phyloP scores from a whole-genome alignment of 2,329 filamentous ascomycete genomes.

The Colletotrichum ledebouriae region DNA sequence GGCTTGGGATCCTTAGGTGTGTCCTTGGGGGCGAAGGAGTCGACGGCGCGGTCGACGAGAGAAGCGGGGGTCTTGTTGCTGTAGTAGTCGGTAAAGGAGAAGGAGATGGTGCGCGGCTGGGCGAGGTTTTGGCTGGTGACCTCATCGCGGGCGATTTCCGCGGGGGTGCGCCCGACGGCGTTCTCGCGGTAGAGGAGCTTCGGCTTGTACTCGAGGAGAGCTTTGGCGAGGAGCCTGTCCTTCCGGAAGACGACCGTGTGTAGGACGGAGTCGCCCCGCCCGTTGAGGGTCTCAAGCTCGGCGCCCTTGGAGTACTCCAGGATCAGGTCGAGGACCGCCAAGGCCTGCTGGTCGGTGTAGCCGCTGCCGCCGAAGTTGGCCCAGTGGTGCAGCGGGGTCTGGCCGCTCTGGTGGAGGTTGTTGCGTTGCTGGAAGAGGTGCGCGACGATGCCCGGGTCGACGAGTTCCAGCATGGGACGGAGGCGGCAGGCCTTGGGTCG shows the following conservation, averaged over 20 bases:
- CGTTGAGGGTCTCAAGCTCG: constrained; percentile 71
- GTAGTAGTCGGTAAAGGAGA: constrained; percentile 23
- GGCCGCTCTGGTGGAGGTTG: constrained; percentile 62
- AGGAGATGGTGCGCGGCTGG: constrained; percentile 40
- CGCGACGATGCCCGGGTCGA: constrained; percentile 69
- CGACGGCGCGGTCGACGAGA: constrained; percentile 19
- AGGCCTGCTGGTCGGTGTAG: constrained; percentile 47
- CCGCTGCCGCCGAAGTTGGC: constrained; percentile 49
- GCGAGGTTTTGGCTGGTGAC: constrained; percentile 58
- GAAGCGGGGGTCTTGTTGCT: constrained; percentile 19
- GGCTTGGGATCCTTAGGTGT: background rate
- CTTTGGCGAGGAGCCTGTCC: constrained; percentile 53
- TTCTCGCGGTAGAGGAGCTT: constrained; percentile 79
- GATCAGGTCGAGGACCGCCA: constrained; percentile 62
- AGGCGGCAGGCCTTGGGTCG: constrained; percentile 54
- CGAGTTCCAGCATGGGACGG: constrained; percentile 65
- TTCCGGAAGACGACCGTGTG: constrained; percentile 66
- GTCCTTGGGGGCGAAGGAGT: constrained; percentile 37
- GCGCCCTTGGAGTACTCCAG: constrained; percentile 68
- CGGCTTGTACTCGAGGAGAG: constrained; percentile 68
- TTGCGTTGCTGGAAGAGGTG: constrained; percentile 72
- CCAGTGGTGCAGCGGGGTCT: constrained; percentile 75
- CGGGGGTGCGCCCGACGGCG: constrained; percentile 79
- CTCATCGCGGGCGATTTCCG: constrained; percentile 73
- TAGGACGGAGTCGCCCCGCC: constrained; percentile 74